Evolutionary conservation across 805 yeast genomes (phyloP).

Genomic region (Saccharomycopsis schoenii): DNA sequence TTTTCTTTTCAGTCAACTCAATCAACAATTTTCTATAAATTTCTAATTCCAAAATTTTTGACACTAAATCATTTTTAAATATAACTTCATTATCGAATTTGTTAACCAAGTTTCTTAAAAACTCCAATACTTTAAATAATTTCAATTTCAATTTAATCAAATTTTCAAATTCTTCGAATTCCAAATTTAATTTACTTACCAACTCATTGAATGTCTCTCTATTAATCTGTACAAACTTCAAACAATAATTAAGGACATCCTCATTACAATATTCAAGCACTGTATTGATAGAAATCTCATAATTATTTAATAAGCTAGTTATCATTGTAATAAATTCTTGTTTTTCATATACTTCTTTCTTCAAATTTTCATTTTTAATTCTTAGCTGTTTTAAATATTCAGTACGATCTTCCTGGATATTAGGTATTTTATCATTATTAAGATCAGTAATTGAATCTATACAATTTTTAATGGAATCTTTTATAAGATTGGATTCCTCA

Average conservation of each 20-base stretch:
- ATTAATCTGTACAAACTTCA: slow-evolving; percentile 6
- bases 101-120: slow-evolving; percentile 1
- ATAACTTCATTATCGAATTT: slow-evolving; percentile 3
- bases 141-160: slow-evolving; percentile 4
- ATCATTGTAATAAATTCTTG: slow-evolving; percentile 2
- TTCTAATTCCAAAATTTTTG: not conserved
- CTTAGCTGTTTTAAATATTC: slow-evolving; percentile 1
- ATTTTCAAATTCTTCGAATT: slow-evolving; percentile 5
- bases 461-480: slow-evolving; percentile 6
- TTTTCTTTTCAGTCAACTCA: slow-evolving; percentile 1
- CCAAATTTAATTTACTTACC: not conserved
- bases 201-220: slow-evolving; percentile 1
- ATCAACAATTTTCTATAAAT: not conserved
- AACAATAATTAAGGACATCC: slow-evolving; percentile 15
- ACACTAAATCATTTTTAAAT: not conserved
- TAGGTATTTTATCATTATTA: not conserved
- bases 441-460: slow-evolving; percentile 9
- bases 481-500: slow-evolving; percentile 7
- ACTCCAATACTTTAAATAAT: slow-evolving; percentile 10
- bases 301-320: slow-evolving; percentile 12
- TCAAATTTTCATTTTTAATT: slow-evolving; percentile 2
- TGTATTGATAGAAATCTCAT: slow-evolving; percentile 15
- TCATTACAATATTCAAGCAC: slow-evolving; percentile 8
- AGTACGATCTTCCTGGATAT: not conserved
- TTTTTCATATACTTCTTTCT: not conserved